Conservation (phyloP, 139 green algal genomes). For the Monoraphidium neglectum region DNA sequence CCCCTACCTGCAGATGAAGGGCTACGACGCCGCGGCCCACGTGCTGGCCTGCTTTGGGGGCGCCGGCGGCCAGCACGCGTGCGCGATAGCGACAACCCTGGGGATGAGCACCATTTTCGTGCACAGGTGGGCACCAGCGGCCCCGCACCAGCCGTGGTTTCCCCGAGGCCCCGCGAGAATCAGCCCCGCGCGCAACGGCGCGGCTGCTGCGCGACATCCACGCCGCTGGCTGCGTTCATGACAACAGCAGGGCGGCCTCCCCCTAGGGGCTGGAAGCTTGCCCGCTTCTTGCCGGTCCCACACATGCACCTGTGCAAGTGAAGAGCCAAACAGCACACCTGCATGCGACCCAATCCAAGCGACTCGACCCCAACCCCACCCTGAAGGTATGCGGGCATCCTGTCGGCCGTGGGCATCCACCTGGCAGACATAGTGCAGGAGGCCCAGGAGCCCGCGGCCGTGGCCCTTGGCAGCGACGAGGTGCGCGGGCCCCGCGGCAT, state of each 20-base stretch:
- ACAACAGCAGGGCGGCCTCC: no score
- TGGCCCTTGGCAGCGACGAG: constrained; percentile 28
- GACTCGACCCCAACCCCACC: background rate
- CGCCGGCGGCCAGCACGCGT: constrained; percentile 96
- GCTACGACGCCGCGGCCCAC: constrained; percentile 88
- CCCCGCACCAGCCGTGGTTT: no score
- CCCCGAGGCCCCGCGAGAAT: no score
- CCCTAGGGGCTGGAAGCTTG: no score
- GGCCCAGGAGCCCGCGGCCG: constrained; percentile 80
- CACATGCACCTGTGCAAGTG: no score
- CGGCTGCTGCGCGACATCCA: no score
- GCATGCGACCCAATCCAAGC: no score
- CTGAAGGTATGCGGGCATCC: constrained; percentile 76
- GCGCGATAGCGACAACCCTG: constrained; percentile 87
- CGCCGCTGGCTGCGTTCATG: no score
- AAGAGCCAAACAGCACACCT: no score
- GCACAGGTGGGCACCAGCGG: constrained; percentile 58
- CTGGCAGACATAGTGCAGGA: constrained; percentile 94
- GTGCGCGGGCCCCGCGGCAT: background rate
- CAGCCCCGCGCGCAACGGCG: no score
- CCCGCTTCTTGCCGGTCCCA: no score
- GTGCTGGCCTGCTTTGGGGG: constrained; percentile 95
- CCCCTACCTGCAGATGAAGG: constrained; percentile 58
- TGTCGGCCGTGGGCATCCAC: constrained; percentile 95
- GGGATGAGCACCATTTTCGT: constrained; percentile 95